These are phyloP conservation scores for Sindora glabra DNA, from an alignment of 306 rosid species.

Conservation along the genomic window DNA sequence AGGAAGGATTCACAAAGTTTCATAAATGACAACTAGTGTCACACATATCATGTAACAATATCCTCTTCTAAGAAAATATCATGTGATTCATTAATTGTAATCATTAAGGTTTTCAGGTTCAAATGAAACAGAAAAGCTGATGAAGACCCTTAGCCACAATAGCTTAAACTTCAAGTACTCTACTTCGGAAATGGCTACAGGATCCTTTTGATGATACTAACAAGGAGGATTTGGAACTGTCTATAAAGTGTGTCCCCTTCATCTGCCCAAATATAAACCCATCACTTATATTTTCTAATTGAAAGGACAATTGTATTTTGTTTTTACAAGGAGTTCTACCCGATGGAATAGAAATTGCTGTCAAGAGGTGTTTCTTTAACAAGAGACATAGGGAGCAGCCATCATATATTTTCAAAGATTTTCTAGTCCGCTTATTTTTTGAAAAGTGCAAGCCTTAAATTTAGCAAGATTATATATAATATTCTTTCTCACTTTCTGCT, in stretches of 20 bases:
- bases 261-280: neutral
- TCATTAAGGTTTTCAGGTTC: no score
- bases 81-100: no score
- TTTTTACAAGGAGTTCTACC: slow-evolving; percentile 42
- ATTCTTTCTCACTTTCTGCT: no score
- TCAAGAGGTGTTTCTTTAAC: slow-evolving; percentile 79
- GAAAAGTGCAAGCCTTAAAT: no score
- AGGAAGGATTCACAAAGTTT: no score
- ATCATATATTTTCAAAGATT: no score
- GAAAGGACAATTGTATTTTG: neutral
- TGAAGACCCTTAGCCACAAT: slow-evolving; percentile 54
- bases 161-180: slow-evolving; percentile 89
- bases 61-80: no score
- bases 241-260: slow-evolving; percentile 56
- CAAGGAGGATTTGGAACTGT: slow-evolving; percentile 95
- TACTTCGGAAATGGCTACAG: slow-evolving; percentile 77
- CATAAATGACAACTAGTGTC: no score
- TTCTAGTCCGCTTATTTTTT: no score
- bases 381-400: slow-evolving; percentile 79
- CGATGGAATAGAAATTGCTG: slow-evolving; percentile 93
- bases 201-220: slow-evolving; percentile 43
- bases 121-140: slow-evolving; percentile 54
- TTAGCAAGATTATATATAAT: no score
- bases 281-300: neutral
- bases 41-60: no score